Evolutionary conservation across 2,329 filamentous ascomycete genomes (phyloP).

Genomic region (Pseudogymnoascus sp.): DNA sequence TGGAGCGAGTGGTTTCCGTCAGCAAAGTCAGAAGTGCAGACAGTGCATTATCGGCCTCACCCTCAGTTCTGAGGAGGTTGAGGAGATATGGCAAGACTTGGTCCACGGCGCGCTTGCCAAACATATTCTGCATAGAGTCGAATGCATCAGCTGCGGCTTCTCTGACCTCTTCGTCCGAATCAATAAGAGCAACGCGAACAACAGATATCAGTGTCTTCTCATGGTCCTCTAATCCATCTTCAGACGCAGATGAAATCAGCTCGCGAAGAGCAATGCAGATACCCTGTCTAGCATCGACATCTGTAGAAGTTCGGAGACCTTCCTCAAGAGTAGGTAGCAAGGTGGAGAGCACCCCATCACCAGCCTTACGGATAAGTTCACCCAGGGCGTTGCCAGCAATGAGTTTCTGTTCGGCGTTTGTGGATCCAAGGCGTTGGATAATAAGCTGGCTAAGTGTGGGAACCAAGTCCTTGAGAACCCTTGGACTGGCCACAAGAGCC

Average conservation of each 20-base stretch:
- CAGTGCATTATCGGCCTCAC: constrained; percentile 83
- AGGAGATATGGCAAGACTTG: constrained; percentile 91
- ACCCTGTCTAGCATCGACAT: constrained; percentile 89
- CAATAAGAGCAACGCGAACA: constrained; percentile 84
- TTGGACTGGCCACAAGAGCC: constrained; percentile 83
- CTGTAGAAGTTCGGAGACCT: constrained; percentile 77
- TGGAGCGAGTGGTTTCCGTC: constrained; percentile 86
- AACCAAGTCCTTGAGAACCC: constrained; percentile 88
- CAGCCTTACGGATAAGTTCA: constrained; percentile 93
- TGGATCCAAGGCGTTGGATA: constrained; percentile 85
- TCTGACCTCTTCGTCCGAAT: constrained; percentile 80
- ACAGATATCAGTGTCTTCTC: constrained; percentile 93
- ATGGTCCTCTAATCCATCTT: constrained; percentile 85
- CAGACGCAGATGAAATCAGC: constrained; percentile 79
- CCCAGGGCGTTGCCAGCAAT: constrained; percentile 96
- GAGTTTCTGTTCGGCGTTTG: constrained; percentile 97
- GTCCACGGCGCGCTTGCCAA: constrained; percentile 91
- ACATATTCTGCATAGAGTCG: constrained; percentile 83
- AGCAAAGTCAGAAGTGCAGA: constrained; percentile 88
- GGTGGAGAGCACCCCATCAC: constrained; percentile 82
- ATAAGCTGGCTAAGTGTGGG: constrained; percentile 92
- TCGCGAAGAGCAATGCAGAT: constrained; percentile 95
- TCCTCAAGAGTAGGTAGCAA: constrained; percentile 88
- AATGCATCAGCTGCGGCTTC: constrained; percentile 97
- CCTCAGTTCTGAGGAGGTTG: constrained; percentile 76